These are phyloP conservation scores for Panicum hallii DNA, from an alignment of 202 grass and related monocot genomes.

Conservation along the genomic window DNA sequence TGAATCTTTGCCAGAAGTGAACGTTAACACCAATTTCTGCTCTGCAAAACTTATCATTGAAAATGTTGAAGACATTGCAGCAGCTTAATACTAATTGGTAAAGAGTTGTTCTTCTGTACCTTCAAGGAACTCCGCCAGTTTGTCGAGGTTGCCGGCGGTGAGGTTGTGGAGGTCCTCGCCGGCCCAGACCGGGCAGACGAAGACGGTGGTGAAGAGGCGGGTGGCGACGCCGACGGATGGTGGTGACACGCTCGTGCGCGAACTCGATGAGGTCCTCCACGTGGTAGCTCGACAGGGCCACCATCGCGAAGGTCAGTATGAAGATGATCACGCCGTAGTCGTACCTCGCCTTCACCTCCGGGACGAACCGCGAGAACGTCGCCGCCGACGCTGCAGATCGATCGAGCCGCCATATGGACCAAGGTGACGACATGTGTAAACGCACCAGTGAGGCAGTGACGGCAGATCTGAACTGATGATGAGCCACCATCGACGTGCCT, in stretches of 20 bases:
- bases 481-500: no score
- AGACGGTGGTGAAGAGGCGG: slow-evolving; percentile 70
- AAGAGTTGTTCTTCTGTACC: slow-evolving; percentile 11
- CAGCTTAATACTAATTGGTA: background rate
- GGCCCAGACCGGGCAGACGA: slow-evolving; percentile 83
- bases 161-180: slow-evolving; percentile 85
- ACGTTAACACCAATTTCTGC: background rate
- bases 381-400: slow-evolving; percentile 59
- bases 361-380: slow-evolving; percentile 90
- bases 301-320: slow-evolving; percentile 86
- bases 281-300: slow-evolving; percentile 86
- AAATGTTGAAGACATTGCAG: no score
- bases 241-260: slow-evolving; percentile 76
- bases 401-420: no score
- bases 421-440: no score
- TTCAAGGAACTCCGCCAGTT: slow-evolving; percentile 75
- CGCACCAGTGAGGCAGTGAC: no score
- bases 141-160: slow-evolving; percentile 64
- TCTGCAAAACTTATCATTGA: background rate
- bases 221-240: slow-evolving; percentile 74
- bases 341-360: slow-evolving; percentile 84
- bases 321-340: slow-evolving; percentile 94
- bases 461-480: no score
- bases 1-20: no score
- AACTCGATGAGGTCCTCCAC: slow-evolving; percentile 63